Conservation (phyloP, 495 filamentous ascomycete species). For the Collariella sp. region DNA sequence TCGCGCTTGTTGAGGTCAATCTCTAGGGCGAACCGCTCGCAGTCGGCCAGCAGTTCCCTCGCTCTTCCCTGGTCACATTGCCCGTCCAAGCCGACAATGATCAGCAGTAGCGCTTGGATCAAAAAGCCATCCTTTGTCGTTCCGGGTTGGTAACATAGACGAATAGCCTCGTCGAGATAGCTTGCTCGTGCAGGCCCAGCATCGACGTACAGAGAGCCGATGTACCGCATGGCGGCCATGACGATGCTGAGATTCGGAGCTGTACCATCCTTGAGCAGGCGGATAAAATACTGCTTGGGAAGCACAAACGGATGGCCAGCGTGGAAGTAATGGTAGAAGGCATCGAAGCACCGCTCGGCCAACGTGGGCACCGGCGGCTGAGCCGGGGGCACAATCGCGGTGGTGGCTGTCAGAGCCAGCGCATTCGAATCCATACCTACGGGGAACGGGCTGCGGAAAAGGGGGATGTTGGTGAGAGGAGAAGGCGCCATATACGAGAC, state of each 20-base stretch:
- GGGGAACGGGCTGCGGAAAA: conserved; percentile 32
- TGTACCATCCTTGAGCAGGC: conserved; percentile 34
- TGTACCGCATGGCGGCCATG: conserved; percentile 58
- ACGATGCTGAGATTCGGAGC: conserved; percentile 33
- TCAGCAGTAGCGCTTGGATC: conserved; percentile 69
- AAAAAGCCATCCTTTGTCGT: conserved; percentile 53
- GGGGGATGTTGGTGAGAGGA: conserved; percentile 23
- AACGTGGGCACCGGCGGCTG: conserved; percentile 30
- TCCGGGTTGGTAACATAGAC: conserved; percentile 40
- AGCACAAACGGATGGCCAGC: conserved; percentile 59
- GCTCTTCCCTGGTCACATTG: conserved; percentile 59
- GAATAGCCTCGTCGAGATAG: conserved; percentile 50
- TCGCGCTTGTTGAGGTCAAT: conserved; percentile 60
- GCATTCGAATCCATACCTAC: conserved; percentile 25
- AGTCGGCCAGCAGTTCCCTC: conserved; percentile 54
- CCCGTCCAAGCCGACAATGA: conserved; percentile 70
- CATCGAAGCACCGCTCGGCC: conserved; percentile 44
- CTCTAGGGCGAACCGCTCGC: conserved; percentile 62
- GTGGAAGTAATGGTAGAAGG: conserved; percentile 59
- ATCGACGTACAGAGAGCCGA: conserved; percentile 53
- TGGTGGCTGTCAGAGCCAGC: conserved; percentile 21
- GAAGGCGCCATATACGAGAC: conserved; percentile 29
- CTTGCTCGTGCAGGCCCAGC: conserved; percentile 44
- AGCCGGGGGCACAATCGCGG: conserved; percentile 8
- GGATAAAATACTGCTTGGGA: conserved; percentile 39